Evolutionary conservation across 2,329 filamentous ascomycete species (phyloP), one percentile per base, ranked within the genome.

Genomic region (Stromatinia cepivora): DNA sequence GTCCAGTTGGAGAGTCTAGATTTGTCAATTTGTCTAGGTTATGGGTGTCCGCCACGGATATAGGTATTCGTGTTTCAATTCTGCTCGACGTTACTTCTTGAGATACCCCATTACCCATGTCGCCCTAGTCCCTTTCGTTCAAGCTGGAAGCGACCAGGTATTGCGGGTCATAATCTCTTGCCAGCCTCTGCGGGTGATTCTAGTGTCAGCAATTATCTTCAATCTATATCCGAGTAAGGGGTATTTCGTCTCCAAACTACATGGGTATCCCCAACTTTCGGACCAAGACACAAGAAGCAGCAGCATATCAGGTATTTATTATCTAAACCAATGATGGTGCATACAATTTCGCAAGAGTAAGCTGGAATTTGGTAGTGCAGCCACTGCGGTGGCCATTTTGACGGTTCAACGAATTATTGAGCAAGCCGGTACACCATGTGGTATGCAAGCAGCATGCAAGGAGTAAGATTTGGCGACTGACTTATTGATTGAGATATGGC

Each of bases 301-400:
- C 53, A 39, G 64, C 39, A 59, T 28, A 39, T 50, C 42, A 39
- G 22, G 22, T 46, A 53, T 25, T 22, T 31, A 15, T 46, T 15
- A 66, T 48, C 11, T 13, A 57, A 20, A 13, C 64, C 15, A 66
- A 58, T 59, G 28, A 50, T 50, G 11, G 17, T 46, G n/a, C 42
- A 10, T n/a, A 48, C 20, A 50, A 34, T 48, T 15, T 48, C 13
- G 5, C 53, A 34, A 36, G 28, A 39, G 28, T 67, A 67, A 61
- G 64, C 64, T 66, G 64, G 13, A 17, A 36, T 36, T 59, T n/a
- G 34, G 28, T 45, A 36, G 64, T 66, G 53, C 28, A 48, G 64
- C 53, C 64, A 66, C 28, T 57, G 53, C 28, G 36, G 22, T 22
- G 5, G 15, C 53, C 11, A 31, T 22, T 31, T 39, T 28, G 57